Base-by-base conservation (phyloP, 2,329 filamentous ascomycete genomes). In the Ophiostoma quercus region DNA sequence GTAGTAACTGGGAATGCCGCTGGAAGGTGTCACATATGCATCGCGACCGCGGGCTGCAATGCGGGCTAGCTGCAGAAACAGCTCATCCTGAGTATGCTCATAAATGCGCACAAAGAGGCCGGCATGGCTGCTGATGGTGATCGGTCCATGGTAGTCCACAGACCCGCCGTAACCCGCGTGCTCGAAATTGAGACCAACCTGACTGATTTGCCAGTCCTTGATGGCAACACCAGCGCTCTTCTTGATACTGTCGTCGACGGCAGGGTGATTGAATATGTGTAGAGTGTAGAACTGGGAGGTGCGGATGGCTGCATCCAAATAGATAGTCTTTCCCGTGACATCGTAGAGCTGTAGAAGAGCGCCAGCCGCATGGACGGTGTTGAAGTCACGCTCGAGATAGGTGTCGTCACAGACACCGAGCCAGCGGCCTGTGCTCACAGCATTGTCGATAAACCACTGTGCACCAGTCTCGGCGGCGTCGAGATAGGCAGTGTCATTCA, bases 201-300 rank as follows among this genome's bases (percentile, higher is more conserved):
- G 71, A 51, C 69, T 71, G 11, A 71, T 37, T 65, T 72, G 71
- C 71, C 71, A 72, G 67, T 70, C 71, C 67, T 68, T 60, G 14
- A 71, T 25, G 9, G 67, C n/a, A 32, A 37, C 34, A 37, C 69
- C 67, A 16, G 39, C 63, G 9, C 63, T 25, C 22, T 34, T 65
- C 41, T 68, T 69, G 54, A 43, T 37, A n/a, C 47, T 65, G n/a
- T 65, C 43, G 43, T 67, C 67, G 32, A 71, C 67, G 25, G 60
- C 65, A 12, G 71, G 71, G 43, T 72, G 71, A 41, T 72, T 72
- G 67, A 71, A 72, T 63, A 72, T 69, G 71, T 72, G 71, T 47
- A 72, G 65, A 9, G 69, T 72, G 57, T 72, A 72, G 22, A 69
- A 71, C 65, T 71, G 60, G 3, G 51, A 14, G 19, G 51, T 22